Percentiles rank a stretch among this genome's conserved stretches.
Conservation (phyloP, 2,329 filamentous ascomycete species). For the Arachnopeziza araneosa region DNA sequence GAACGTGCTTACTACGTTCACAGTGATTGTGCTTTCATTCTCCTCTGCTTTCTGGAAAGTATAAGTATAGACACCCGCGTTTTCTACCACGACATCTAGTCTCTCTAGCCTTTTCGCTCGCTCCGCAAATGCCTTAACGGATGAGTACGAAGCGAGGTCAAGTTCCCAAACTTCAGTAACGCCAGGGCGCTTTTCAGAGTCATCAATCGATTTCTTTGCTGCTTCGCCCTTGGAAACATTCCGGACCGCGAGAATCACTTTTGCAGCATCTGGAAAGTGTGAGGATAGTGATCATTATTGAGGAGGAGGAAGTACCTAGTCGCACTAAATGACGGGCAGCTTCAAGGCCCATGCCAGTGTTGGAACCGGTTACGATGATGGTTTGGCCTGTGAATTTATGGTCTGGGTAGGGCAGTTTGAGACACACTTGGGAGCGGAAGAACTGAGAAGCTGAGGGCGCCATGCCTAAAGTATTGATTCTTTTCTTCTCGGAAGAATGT, state of each 20-base stretch:
- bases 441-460: background rate
- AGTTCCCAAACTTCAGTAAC: slow-evolving; percentile 15
- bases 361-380: slow-evolving; percentile 38
- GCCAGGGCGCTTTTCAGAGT: background rate
- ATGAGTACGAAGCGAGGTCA: slow-evolving; percentile 14
- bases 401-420: slow-evolving; percentile 21
- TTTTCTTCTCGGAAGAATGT: background rate
- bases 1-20: slow-evolving; percentile 23
- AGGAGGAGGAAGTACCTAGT: slow-evolving; percentile 11
- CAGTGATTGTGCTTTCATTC: slow-evolving; percentile 7
- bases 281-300: background rate
- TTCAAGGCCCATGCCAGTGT: slow-evolving; percentile 37
- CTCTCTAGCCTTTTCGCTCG: slow-evolving; percentile 2
- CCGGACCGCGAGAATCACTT: slow-evolving; percentile 36
- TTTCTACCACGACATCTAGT: slow-evolving; percentile 15
- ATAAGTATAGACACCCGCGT: slow-evolving; percentile 14
- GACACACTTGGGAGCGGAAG: background rate
- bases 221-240: slow-evolving; percentile 36
- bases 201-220: slow-evolving; percentile 33
- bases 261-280: slow-evolving; percentile 18
- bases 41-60: slow-evolving; percentile 9
- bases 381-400: slow-evolving; percentile 23
- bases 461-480: background rate
- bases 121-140: slow-evolving; percentile 7
- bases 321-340: slow-evolving; percentile 32